Evolutionary conservation across 2,329 filamentous ascomycete species (phyloP), one percentile per base, ranked within the genome.

Genomic region (Epicoccum sorghinum): DNA sequence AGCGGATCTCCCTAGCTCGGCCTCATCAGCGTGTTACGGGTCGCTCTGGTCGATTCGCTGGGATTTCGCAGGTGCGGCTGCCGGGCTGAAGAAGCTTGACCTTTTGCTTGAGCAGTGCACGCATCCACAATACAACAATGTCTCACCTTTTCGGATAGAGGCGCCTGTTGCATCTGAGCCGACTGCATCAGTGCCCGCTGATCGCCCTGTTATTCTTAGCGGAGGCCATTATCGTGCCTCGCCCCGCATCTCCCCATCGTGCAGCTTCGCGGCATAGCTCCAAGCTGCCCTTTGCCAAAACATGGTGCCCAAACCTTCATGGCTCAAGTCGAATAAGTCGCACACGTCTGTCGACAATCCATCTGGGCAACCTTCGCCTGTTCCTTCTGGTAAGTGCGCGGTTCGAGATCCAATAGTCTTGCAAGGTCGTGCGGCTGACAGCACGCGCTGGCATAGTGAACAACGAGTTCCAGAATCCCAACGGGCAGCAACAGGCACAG

Each of bases 251-350:
- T 48, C 54, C 54, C 56, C 50, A 52, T 45, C 51, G 52, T 62
- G 57, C 60, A 59, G 56, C 59, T 55, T 51, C 59, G 42, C 43
- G 51, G 59, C 57, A 64, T 59, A 64, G 64, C 55, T 55, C 46
- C 54, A 51, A 57, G 61, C 57, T 60, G 58, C 55, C 53, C 55
- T 59, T 59, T 50, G 65, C 72, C 71, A 66, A 52, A 46, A 37
- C 47, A 76, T 75, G 73, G 70, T 71, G 64, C 68, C 70, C 50
- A 71, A 69, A 64, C 67, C 71, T 48, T 67, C 70, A 39, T 74
- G 67, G 72, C 65, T 62, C 56, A 75, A 74, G 71, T 68, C 68
- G 66, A 75, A 74, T 40, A 66, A 66, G 54, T 73, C 73, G 65
- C 71, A 75, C 59, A 65, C 68, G 39, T 73, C 73, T 42, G 67